Evolutionary conservation across 2,329 filamentous ascomycete species (phyloP), one percentile per base, ranked within the genome.

Genomic region (Alternaria triticimaculans): DNA sequence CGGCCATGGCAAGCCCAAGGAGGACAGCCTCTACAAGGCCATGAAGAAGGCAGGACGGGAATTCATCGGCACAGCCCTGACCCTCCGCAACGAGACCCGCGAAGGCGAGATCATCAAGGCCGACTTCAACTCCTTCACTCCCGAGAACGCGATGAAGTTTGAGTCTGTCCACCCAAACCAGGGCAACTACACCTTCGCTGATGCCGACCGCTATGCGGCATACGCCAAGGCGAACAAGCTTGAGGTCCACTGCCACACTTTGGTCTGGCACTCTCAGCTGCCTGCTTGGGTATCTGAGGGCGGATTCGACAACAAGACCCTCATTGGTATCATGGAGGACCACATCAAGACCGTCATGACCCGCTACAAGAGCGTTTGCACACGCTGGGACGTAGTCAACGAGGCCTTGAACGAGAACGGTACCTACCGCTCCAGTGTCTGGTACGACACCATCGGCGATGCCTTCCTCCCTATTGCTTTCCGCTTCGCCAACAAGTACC

Each of bases 401-500:
- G 78, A 81, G 72, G 62, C 62, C 0, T 10, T 64, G 43, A 55
- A 62, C 55, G 82, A 84, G n/a, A 78, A 82, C n/a, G 81, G 81
- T 9, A 82, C 80, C 3, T 83, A 80, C 67, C 80, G 82, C 54
- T 55, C 75, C 12, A 82, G 68, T 55, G 68, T 84, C 46, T 85
- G 80, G 72, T 80, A 80, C 63, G 61, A 78, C 46, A 79, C 75
- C 44, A 84, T 84, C 54, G 83, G 83, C 50, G 77, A 80, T 46
- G 80, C 80, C 6, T 85, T 80, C 64, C 72, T 84, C 14, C 82
- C 81, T 20, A 83, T 84, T 20, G 83, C 83, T 0, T 85, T 83
- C 64, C 68, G 75, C 14, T 74, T 77, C 18, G 81, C 81, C 9
- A 77, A 78, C 43, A 80, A 78, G 18, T 79, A 82, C 48, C 63